phyloP scores from a whole-genome alignment of 805 yeast genomes.

The Tetrapisispora fleetii region DNA sequence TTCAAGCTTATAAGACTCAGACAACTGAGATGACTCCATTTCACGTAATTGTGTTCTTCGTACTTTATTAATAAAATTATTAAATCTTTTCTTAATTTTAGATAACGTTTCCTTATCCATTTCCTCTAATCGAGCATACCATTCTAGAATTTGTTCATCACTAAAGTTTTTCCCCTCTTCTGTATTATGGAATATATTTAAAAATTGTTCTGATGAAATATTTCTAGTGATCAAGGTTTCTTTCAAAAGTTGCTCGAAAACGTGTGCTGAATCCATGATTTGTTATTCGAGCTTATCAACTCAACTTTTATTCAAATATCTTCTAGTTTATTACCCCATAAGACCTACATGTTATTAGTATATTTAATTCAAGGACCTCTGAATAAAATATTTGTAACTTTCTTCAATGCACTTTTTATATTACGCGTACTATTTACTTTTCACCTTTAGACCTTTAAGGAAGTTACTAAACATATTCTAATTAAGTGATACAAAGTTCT shows the following conservation, averaged over 20 bases:
- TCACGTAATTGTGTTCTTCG: conserved; percentile 9
- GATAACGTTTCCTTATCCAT: neutral
- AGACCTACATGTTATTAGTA: no score
- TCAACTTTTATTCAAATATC: neutral
- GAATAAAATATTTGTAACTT: no score
- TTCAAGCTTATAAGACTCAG: conserved; percentile 13
- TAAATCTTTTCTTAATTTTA: neutral
- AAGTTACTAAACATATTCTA: no score
- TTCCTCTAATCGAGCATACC: neutral
- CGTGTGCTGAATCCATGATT: neutral
- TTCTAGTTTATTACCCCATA: neutral
- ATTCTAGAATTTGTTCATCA: neutral
- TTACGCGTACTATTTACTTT: neutral
- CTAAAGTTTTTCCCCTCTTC: neutral
- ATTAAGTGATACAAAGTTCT: no score
- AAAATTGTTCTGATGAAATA: neutral
- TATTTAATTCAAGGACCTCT: neutral
- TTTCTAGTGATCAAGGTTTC: neutral
- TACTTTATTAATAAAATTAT: neutral
- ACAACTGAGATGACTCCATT: conserved; percentile 6
- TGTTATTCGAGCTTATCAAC: neutral
- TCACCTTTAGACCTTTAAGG: no score
- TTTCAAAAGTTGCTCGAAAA: neutral
- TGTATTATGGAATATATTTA: neutral
- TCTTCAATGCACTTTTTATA: neutral